Percentiles rank a stretch among this genome's conserved stretches.
phyloP scores from a whole-genome alignment of 169 alveolate genomes.

The Eimeria zaria region DNA sequence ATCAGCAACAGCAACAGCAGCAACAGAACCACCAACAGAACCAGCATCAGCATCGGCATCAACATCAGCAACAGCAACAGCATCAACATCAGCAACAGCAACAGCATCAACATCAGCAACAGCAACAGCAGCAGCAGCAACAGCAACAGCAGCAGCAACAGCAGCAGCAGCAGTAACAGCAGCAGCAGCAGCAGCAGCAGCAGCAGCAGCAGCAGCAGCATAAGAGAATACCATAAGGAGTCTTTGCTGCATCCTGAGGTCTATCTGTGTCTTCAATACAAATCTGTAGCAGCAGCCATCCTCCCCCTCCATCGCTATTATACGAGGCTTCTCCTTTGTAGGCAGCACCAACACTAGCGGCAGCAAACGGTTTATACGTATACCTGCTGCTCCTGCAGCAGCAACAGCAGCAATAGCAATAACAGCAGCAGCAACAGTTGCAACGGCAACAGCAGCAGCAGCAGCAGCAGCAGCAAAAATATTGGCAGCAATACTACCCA shows the following conservation, averaged over 20 bases:
- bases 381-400: slow-evolving; percentile 20
- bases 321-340: slow-evolving; percentile 95
- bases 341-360: slow-evolving; percentile 87
- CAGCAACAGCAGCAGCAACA: not conserved
- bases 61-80: not conserved
- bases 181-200: not conserved
- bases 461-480: not conserved
- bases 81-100: not conserved
- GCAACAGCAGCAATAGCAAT: not conserved
- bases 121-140: not conserved
- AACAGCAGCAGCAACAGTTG: not conserved
- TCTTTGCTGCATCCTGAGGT: slow-evolving; percentile 94
- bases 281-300: slow-evolving; percentile 94
- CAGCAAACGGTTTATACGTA: slow-evolving; percentile 3
- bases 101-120: not conserved
- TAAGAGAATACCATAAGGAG: slow-evolving; percentile 95
- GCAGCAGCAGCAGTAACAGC: not conserved
- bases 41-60: not conserved
- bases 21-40: not conserved
- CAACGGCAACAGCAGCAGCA: too few relatives aligned
- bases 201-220: not conserved
- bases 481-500: too few relatives aligned
- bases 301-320: slow-evolving; percentile 92
- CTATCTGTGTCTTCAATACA: slow-evolving; percentile 95
- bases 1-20: not conserved